These are phyloP conservation scores for Pinus taeda DNA, from an alignment of 75 land plant genomes.

Conservation along the genomic window DNA sequence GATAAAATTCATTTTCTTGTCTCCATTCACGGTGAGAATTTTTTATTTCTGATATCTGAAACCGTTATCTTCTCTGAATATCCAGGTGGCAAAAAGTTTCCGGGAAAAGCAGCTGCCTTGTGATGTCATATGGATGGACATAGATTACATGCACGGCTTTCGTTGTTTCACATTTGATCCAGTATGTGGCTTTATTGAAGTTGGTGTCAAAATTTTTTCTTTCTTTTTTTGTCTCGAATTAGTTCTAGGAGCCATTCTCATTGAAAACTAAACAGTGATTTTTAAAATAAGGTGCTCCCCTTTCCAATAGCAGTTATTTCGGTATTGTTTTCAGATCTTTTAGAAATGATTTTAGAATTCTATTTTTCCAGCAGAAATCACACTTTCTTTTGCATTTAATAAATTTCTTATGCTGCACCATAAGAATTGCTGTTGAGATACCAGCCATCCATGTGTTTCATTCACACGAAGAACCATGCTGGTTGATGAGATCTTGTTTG, in stretches of 20 bases:
- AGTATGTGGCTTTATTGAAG: constrained; percentile 25
- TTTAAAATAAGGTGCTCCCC: not conserved
- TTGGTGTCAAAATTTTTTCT: not conserved
- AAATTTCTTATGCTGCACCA: not conserved
- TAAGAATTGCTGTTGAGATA: not conserved
- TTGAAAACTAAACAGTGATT: not conserved
- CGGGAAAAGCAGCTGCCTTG: constrained; percentile 83
- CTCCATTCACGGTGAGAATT: not conserved
- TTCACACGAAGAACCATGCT: not conserved
- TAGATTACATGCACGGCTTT: constrained; percentile 98
- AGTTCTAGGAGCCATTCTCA: not conserved
- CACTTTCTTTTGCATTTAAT: not conserved
- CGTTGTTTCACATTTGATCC: constrained; percentile 92
- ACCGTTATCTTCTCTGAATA: not conserved
- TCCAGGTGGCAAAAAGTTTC: constrained; percentile 72
- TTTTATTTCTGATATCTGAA: not conserved
- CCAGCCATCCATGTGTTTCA: not conserved
- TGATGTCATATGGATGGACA: constrained; percentile 99
- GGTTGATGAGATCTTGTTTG: not conserved
- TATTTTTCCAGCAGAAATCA: not conserved
- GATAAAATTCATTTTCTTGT: not conserved
- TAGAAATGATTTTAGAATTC: not conserved
- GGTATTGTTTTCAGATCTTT: not conserved
- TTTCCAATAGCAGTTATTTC: not conserved
- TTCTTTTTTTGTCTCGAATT: not conserved